Evolutionary conservation across 495 filamentous ascomycete species (phyloP).

Genomic region (Talaromyces liani): DNA sequence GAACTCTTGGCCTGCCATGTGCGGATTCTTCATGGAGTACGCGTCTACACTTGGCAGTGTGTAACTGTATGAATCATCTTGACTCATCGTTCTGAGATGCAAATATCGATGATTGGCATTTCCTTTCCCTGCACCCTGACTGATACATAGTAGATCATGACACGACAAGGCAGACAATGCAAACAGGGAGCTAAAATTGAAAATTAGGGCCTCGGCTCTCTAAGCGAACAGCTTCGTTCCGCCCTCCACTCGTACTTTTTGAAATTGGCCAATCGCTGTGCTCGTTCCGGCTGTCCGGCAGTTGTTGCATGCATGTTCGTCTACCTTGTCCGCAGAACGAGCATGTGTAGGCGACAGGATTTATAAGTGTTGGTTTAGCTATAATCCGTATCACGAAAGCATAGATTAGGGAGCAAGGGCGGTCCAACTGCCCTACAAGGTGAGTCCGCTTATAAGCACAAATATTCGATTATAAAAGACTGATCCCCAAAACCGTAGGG

Average conservation of each 20-base stretch:
- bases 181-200: neutral
- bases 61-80: neutral
- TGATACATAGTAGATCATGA: neutral
- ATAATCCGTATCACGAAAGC: too few species aligned
- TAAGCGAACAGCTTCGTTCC: neutral
- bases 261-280: neutral
- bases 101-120: neutral
- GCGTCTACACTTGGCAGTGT: neutral
- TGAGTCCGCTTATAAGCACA: too few species aligned
- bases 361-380: too few species aligned
- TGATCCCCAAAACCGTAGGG: too few species aligned
- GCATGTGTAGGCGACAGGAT: too few species aligned
- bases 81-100: neutral
- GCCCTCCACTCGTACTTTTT: too few species aligned
- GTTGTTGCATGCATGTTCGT: too few species aligned
- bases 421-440: too few species aligned
- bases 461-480: too few species aligned
- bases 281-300: neutral
- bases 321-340: too few species aligned
- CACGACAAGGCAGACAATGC: neutral
- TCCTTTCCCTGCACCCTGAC: neutral
- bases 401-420: too few species aligned
- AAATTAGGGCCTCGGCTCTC: neutral
- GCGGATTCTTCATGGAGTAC: neutral
- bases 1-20: neutral